Evolutionary conservation across 306 rosid genomes (phyloP).

Genomic region (Vachellia collinsii): DNA sequence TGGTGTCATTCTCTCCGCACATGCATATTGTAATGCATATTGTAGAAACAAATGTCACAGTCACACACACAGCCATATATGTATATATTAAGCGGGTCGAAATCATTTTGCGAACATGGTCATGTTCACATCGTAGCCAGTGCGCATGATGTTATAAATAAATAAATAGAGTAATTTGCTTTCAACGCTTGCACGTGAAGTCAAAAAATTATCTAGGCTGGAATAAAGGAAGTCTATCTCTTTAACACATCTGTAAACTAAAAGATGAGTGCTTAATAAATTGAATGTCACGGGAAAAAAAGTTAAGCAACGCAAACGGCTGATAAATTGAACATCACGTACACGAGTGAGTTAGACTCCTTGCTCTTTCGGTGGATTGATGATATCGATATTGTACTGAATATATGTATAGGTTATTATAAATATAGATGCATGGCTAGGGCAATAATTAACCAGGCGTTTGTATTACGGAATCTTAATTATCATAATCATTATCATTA

Average conservation of each 20-base stretch:
- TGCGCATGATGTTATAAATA: background rate
- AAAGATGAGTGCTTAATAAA: too few species aligned
- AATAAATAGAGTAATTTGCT: background rate
- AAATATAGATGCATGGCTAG: too few species aligned
- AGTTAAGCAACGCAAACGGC: background rate
- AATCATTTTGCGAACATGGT: background rate
- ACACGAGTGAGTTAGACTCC: background rate
- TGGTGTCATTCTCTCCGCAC: too few species aligned
- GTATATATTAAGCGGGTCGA: background rate
- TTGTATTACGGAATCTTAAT: slow-evolving; percentile 4
- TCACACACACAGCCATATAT: too few species aligned
- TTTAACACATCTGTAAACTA: background rate
- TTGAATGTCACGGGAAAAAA: background rate
- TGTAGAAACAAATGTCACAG: too few species aligned
- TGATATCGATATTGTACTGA: background rate
- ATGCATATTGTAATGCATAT: too few species aligned
- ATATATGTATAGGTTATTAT: background rate
- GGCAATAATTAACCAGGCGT: background rate
- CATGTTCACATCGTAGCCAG: too few species aligned
- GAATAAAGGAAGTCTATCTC: background rate
- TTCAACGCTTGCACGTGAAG: background rate
- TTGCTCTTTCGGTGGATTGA: background rate
- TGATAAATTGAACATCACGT: background rate
- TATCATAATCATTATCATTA: too few species aligned
- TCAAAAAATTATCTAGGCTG: background rate